Conservation (phyloP, 78 protist species). For the Chrysochromulina parva region DNA sequence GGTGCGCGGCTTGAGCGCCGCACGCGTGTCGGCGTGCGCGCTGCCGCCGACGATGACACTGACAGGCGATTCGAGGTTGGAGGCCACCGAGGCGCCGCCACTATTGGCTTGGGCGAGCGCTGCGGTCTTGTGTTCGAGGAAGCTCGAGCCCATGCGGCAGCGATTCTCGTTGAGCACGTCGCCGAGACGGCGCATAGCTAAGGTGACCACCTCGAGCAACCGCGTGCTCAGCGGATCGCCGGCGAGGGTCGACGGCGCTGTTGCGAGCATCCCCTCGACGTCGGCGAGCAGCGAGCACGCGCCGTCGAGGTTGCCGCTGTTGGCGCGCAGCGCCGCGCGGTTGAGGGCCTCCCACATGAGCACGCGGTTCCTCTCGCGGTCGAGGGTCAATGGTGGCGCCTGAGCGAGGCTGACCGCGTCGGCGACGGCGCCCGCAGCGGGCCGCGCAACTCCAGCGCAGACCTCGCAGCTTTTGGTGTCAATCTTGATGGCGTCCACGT, state of each 20-base stretch:
- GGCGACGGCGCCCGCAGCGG: neutral
- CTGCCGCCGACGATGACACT: no score
- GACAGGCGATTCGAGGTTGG: no score
- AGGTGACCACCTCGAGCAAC: neutral
- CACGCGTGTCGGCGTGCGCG: neutral
- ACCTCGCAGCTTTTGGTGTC: neutral
- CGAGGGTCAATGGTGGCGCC: no score
- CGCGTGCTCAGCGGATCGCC: neutral
- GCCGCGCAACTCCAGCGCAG: neutral
- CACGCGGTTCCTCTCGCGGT: neutral
- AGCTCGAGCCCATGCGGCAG: no score
- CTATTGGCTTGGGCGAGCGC: no score
- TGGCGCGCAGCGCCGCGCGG: neutral
- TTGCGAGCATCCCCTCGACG: neutral
- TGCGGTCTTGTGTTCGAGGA: no score
- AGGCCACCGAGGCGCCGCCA: no score
- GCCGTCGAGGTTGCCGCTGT: neutral
- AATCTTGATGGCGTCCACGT: neutral
- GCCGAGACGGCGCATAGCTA: neutral
- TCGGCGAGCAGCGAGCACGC: neutral
- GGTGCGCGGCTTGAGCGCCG: constrained; percentile 12
- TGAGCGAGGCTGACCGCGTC: neutral
- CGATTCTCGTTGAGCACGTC: neutral
- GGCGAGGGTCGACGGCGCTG: neutral
- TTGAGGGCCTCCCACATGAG: neutral